A percentile compares a stretch with the other conserved stretches of the same genome.
These are phyloP conservation scores for Auricularia auricula-judae DNA, from an alignment of 768 basidiomycete genomes.

Conservation along the genomic window DNA sequence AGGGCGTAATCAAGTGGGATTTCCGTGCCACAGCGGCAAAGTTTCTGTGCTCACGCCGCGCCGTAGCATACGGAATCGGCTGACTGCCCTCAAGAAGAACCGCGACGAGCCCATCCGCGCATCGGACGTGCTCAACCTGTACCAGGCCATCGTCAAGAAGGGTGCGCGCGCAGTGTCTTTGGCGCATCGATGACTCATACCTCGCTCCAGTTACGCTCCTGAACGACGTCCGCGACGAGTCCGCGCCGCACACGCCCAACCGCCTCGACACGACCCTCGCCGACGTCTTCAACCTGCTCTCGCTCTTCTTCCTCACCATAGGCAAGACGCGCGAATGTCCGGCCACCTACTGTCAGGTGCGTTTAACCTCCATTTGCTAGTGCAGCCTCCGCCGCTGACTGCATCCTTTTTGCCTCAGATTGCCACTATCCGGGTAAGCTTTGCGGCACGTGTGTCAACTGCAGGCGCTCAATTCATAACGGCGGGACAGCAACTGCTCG, in stretches of 20 bases:
- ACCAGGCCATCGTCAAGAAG: conserved; percentile 89
- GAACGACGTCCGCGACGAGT: conserved; percentile 81
- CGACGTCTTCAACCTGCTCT: conserved; percentile 91
- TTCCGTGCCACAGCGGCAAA: conserved; percentile 13
- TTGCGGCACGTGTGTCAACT: neutral
- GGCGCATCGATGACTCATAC: neutral
- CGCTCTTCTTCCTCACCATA: conserved; percentile 95
- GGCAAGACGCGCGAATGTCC: conserved; percentile 92
- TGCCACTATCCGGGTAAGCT: conserved; percentile 87
- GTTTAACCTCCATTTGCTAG: neutral
- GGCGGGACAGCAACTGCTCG: conserved; percentile 69
- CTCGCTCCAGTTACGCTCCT: conserved; percentile 63
- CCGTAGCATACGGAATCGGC: conserved; percentile 80
- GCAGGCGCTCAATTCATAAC: no score
- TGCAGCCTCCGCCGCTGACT: neutral
- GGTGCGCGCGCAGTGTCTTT: conserved; percentile 33
- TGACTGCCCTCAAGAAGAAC: conserved; percentile 90
- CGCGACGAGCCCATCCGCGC: conserved; percentile 87
- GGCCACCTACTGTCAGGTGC: conserved; percentile 78
- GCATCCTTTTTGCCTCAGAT: conserved; percentile 24
- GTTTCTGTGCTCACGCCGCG: neutral
- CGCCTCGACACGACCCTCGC: conserved; percentile 89
- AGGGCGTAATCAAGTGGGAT: conserved; percentile 79
- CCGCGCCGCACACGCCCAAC: conserved; percentile 60
- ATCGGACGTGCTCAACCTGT: conserved; percentile 85